phyloP scores from a whole-genome alignment of 768 basidiomycete genomes.

The Podaxis rugospora region DNA sequence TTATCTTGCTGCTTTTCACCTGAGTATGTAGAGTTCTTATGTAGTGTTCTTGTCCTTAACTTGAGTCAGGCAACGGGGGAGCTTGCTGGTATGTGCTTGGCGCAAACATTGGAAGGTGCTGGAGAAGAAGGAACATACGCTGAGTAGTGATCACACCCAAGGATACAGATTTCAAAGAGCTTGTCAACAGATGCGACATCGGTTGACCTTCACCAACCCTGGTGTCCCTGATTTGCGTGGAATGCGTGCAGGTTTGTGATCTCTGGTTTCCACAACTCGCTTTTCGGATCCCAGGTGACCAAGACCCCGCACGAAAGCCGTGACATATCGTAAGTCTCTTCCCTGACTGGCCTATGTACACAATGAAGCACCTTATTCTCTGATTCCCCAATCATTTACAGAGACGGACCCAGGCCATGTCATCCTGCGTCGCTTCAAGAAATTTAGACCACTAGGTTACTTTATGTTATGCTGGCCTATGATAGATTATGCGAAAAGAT shows the following conservation, averaged over 20 bases:
- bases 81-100: conserved; percentile 18
- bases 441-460: conserved; percentile 48
- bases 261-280: conserved; percentile 59
- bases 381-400: not conserved
- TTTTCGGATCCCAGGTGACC: conserved; percentile 61
- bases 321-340: conserved; percentile 71
- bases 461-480: conserved; percentile 36
- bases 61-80: conserved; percentile 24
- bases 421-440: conserved; percentile 94
- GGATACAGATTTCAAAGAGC: not conserved
- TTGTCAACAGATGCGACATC: not conserved
- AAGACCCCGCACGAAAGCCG: conserved; percentile 71
- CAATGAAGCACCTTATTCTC: conserved; percentile 30
- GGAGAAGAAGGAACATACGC: not conserved
- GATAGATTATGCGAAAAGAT: conserved; percentile 59
- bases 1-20: not conserved
- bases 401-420: conserved; percentile 56
- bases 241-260: conserved; percentile 72
- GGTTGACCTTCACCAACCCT: not conserved
- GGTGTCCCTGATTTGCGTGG: conserved; percentile 58
- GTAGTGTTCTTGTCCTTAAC: conserved; percentile 10
- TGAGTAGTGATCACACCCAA: not conserved
- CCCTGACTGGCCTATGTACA: conserved; percentile 86
- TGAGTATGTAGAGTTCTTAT: not conserved
- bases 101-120: conserved; percentile 12